Percentiles rank a stretch among this genome's conserved stretches.
Evolutionary conservation across 441 rosid species (phyloP).

Genomic region (Erysimum cheiri): DNA sequence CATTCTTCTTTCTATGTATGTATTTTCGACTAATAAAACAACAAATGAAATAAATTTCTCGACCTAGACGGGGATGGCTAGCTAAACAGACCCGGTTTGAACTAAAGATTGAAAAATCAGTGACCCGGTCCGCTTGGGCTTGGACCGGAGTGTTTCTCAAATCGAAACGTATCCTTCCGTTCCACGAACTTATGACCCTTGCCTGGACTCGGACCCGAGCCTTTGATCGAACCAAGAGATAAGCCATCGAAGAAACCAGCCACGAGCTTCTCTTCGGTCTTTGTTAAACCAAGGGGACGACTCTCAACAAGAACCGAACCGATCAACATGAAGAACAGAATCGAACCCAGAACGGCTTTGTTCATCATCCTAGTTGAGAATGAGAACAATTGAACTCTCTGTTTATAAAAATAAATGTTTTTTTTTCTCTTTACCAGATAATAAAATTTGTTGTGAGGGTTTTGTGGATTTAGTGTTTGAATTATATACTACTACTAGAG

Average conservation of each 20-base stretch:
- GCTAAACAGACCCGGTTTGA: conserved; percentile 21
- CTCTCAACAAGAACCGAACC: conserved; percentile 42
- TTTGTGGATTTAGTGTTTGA: conserved; percentile 4
- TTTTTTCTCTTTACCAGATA: background rate
- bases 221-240: conserved; percentile 59
- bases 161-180: conserved; percentile 32
- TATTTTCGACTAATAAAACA: background rate
- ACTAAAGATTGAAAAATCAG: conserved; percentile 18
- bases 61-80: background rate
- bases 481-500: conserved; percentile 34
- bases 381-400: background rate
- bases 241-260: conserved; percentile 55
- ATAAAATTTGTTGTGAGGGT: conserved; percentile 22
- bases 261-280: conserved; percentile 37
- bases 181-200: conserved; percentile 49
- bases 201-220: conserved; percentile 72
- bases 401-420: background rate
- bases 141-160: conserved; percentile 51
- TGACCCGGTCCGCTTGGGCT: conserved; percentile 62
- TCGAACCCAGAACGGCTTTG: conserved; percentile 32
- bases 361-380: conserved; percentile 38
- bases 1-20: background rate
- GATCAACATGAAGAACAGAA: conserved; percentile 44
- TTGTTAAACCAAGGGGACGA: conserved; percentile 56
- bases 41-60: conserved; percentile 20